Percentiles rank a stretch among this genome's conserved stretches.
phyloP scores from a whole-genome alignment of 148 eudicot genomes.

The Rhododendron kiyosumense region DNA sequence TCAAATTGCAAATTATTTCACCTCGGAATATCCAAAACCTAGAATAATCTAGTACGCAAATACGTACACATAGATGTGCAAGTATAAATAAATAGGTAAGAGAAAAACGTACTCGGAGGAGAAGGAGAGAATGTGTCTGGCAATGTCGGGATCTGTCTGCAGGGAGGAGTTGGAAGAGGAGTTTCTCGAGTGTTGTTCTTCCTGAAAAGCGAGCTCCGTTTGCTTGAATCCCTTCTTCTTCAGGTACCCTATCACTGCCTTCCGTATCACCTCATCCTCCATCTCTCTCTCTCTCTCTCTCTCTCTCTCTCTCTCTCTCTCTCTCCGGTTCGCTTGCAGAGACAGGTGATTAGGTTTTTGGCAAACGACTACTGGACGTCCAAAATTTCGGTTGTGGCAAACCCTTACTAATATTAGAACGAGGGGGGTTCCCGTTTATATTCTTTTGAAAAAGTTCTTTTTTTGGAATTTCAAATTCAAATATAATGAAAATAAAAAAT shows the following conservation, averaged over 20 bases:
- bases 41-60: background rate
- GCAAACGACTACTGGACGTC: background rate
- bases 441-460: no score
- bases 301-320: background rate
- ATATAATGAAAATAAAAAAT: no score
- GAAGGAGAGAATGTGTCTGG: constrained; percentile 57
- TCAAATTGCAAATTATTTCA: background rate
- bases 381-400: no score
- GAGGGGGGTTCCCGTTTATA: no score
- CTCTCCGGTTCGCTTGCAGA: background rate
- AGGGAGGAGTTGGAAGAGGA: constrained; percentile 44
- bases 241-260: constrained; percentile 69
- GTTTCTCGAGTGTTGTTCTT: constrained; percentile 51
- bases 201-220: constrained; percentile 69
- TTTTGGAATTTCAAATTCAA: no score
- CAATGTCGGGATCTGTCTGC: constrained; percentile 58
- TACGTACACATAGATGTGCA: background rate
- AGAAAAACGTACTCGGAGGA: constrained; percentile 40
- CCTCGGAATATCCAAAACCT: background rate
- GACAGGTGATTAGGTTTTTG: background rate
- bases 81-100: background rate
- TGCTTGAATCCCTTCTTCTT: constrained; percentile 88
- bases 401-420: no score
- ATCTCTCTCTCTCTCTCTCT: background rate
- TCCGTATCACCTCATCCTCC: constrained; percentile 64